A percentile compares a stretch with the other conserved stretches of the same genome.
phyloP scores from a whole-genome alignment of 495 filamentous ascomycete genomes.

The Penicillium arizonense region DNA sequence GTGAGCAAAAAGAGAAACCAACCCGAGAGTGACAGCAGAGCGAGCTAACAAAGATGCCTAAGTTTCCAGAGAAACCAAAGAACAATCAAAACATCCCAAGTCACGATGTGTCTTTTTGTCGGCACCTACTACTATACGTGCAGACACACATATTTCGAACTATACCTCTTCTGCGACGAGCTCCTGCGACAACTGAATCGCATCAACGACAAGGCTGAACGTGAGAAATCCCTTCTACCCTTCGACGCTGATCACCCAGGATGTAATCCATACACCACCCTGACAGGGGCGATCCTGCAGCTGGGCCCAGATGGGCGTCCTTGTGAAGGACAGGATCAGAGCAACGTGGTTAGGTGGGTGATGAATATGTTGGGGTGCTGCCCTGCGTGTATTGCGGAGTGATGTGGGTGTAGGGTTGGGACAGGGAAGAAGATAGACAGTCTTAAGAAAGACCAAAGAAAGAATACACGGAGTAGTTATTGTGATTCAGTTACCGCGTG shows the following conservation, averaged over 20 bases:
- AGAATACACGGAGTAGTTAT: neutral
- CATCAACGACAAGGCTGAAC: conserved; percentile 11
- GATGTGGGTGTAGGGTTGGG: neutral
- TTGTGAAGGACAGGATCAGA: conserved; percentile 39
- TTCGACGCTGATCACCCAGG: conserved; percentile 6
- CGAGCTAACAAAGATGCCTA: neutral
- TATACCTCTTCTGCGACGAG: conserved; percentile 20
- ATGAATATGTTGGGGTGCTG: conserved; percentile 1
- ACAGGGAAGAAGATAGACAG: no score
- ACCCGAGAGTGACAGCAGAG: neutral
- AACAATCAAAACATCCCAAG: neutral
- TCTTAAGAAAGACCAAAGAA: no score
- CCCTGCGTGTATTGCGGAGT: conserved; percentile 4
- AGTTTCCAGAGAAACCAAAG: neutral
- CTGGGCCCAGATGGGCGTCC: neutral
- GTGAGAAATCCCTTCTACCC: neutral
- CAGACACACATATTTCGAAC: conserved; percentile 22
- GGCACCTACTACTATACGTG: conserved; percentile 16
- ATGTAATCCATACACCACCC: conserved; percentile 7
- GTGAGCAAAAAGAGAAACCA: neutral
- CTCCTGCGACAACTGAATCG: conserved; percentile 15
- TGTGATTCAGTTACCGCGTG: neutral
- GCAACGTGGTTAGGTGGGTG: conserved; percentile 51
- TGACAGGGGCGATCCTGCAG: neutral
- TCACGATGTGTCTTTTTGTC: conserved; percentile 19